Conservation (phyloP, 192 early-diverging fungal species). For the Linderina pennispora region DNA sequence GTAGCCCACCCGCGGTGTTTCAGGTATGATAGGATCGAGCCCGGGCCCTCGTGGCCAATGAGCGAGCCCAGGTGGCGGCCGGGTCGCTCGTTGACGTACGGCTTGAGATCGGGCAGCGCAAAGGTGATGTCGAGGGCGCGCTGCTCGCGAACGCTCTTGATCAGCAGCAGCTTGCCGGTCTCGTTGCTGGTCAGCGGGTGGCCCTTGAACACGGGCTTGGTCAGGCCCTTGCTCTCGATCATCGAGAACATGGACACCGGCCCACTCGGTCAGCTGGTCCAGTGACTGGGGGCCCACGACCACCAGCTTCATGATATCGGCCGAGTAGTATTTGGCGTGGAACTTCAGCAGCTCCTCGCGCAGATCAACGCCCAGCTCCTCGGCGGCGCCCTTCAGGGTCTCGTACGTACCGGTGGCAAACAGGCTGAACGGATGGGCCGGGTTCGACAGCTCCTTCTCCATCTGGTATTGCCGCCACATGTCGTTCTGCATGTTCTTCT, state of each 20-base stretch:
- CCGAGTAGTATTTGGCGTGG: slow-evolving; percentile 84
- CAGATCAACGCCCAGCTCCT: slow-evolving; percentile 73
- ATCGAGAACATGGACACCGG: slow-evolving; percentile 71
- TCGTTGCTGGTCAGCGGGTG: slow-evolving; percentile 73
- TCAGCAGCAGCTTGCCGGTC: slow-evolving; percentile 62
- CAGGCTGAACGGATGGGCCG: slow-evolving; percentile 74
- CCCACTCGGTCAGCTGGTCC: slow-evolving; percentile 79
- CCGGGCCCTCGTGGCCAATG: slow-evolving; percentile 87
- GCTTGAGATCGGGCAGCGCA: slow-evolving; percentile 76
- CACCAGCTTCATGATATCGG: slow-evolving; percentile 93
- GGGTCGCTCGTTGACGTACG: slow-evolving; percentile 54
- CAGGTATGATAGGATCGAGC: slow-evolving; percentile 78
- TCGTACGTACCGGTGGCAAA: slow-evolving; percentile 92
- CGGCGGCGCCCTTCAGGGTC: slow-evolving; percentile 55
- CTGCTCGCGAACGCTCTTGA: slow-evolving; percentile 77
- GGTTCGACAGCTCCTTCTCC: slow-evolving; percentile 70
- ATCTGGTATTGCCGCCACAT: slow-evolving; percentile 87
- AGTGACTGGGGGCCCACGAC: slow-evolving; percentile 84
- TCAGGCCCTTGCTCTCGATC: slow-evolving; percentile 70
- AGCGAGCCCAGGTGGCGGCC: slow-evolving; percentile 77
- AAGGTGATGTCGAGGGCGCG: slow-evolving; percentile 77
- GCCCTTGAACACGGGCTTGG: slow-evolving; percentile 59
- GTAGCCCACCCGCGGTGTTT: slow-evolving; percentile 92
- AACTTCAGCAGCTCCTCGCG: slow-evolving; percentile 81
- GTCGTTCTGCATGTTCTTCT: slow-evolving; percentile 91